Conservation (phyloP, 2,329 filamentous ascomycete species). For the Fusarium guadeloupense region DNA sequence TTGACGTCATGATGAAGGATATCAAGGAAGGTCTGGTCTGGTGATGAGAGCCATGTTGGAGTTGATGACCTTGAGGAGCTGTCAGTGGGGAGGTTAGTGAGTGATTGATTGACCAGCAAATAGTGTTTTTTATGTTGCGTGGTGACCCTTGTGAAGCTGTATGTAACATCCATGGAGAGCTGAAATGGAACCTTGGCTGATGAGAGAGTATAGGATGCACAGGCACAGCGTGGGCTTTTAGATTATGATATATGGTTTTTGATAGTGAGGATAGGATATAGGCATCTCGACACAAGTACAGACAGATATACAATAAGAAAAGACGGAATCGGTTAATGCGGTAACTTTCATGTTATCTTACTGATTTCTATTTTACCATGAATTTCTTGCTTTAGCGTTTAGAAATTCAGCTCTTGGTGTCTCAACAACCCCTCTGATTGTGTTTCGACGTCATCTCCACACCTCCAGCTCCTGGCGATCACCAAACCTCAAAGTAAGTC, state of each 20-base stretch:
- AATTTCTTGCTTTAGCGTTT: neutral
- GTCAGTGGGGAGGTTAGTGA: neutral
- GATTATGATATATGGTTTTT: too few species aligned
- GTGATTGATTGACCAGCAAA: neutral
- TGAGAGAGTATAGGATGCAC: neutral
- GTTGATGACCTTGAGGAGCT: constrained; percentile 11
- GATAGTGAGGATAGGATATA: too few species aligned
- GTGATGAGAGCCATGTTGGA: constrained; percentile 22
- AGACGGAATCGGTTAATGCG: too few species aligned
- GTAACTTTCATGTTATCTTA: too few species aligned
- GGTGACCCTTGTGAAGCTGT: neutral
- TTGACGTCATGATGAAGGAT: constrained; percentile 32
- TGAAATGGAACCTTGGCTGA: constrained; percentile 12
- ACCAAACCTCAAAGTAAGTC: too few species aligned
- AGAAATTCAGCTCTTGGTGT: constrained; percentile 22
- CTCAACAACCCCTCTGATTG: constrained; percentile 13
- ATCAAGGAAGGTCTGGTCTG: constrained; percentile 21
- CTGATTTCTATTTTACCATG: neutral
- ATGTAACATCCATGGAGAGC: constrained; percentile 27
- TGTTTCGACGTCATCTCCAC: constrained; percentile 29
- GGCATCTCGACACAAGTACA: too few species aligned
- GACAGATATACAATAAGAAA: too few species aligned
- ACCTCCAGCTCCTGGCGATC: constrained; percentile 28
- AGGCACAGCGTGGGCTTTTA: neutral
- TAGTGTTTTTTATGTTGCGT: neutral